Evolutionary conservation across 441 rosid genomes (phyloP).

Genomic region (Viola pubescens): DNA sequence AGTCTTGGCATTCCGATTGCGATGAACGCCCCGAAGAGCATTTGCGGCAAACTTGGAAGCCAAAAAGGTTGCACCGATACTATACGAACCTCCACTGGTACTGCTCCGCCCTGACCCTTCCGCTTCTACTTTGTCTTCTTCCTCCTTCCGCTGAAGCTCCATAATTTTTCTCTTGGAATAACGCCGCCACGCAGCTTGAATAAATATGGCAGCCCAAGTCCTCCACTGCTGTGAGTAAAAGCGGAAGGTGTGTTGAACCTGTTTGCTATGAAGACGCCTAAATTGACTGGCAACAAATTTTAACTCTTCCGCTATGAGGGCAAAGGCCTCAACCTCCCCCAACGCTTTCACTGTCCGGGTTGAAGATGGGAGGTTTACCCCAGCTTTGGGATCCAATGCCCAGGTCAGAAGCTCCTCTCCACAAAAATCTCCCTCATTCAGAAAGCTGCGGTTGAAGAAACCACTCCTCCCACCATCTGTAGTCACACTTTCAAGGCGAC

Average conservation of each 20-base stretch:
- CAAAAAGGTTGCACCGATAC: conserved; percentile 83
- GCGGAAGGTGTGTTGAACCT: conserved; percentile 91
- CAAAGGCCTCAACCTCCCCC: conserved; percentile 86
- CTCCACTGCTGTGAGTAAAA: conserved; percentile 97
- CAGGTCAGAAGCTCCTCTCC: conserved; percentile 94
- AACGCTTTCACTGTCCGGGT: conserved; percentile 84
- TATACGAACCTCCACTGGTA: conserved; percentile 38
- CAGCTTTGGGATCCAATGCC: conserved; percentile 91
- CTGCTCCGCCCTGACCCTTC: conserved; percentile 25
- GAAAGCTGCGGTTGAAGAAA: conserved; percentile 69
- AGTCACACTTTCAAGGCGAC: conserved; percentile 89
- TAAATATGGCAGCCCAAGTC: conserved; percentile 96
- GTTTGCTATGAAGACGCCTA: conserved; percentile 88
- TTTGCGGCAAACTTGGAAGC: conserved; percentile 93
- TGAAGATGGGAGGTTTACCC: conserved; percentile 78
- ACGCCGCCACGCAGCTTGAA: conserved; percentile 94
- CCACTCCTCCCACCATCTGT: conserved; percentile 98
- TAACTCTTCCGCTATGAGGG: conserved; percentile 74
- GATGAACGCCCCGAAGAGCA: conserved; percentile 77
- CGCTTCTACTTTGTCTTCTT: conserved; percentile 42
- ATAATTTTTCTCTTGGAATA: conserved; percentile 70
- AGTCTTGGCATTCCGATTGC: conserved; percentile 60
- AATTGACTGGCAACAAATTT: conserved; percentile 95
- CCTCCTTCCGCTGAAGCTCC: conserved; percentile 70
- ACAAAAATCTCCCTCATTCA: conserved; percentile 88